phyloP scores from a whole-genome alignment of 179 eudicot genomes.

The Sideroxylon spinosum region DNA sequence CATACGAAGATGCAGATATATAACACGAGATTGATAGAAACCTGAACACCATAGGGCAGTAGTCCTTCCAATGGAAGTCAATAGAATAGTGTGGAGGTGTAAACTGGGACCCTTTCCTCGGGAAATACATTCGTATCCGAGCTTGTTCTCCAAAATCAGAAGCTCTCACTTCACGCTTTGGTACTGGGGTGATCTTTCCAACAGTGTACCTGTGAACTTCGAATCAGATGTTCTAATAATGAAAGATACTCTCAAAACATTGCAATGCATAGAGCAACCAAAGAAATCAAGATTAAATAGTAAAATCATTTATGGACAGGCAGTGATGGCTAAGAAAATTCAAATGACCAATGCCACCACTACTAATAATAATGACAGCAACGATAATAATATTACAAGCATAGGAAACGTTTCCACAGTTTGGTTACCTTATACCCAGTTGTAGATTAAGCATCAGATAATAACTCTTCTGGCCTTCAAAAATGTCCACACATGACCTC shows the following conservation, averaged over 20 bases:
- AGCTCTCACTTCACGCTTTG: conserved; percentile 64
- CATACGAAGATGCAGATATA: background rate
- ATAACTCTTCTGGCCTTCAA: conserved; percentile 67
- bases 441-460: conserved; percentile 92
- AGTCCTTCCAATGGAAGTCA: conserved; percentile 93
- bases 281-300: conserved; percentile 2
- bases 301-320: background rate
- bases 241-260: conserved; percentile 1
- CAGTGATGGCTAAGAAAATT: background rate
- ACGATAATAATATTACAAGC: background rate
- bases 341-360: background rate
- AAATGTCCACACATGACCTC: conserved; percentile 43
- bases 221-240: conserved; percentile 16
- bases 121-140: conserved; percentile 78
- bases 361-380: background rate
- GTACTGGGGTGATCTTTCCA: conserved; percentile 97
- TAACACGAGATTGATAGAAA: conserved; percentile 17
- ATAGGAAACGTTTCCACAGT: background rate
- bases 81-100: conserved; percentile 80
- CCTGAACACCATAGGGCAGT: conserved; percentile 99
- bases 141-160: conserved; percentile 80
- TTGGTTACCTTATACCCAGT: conserved; percentile 77
- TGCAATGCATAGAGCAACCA: background rate
- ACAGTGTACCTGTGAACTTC: conserved; percentile 75
- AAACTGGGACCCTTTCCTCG: conserved; percentile 73